Evolutionary conservation across 2,329 filamentous ascomycete species (phyloP).

Genomic region (Aspergillus persii): DNA sequence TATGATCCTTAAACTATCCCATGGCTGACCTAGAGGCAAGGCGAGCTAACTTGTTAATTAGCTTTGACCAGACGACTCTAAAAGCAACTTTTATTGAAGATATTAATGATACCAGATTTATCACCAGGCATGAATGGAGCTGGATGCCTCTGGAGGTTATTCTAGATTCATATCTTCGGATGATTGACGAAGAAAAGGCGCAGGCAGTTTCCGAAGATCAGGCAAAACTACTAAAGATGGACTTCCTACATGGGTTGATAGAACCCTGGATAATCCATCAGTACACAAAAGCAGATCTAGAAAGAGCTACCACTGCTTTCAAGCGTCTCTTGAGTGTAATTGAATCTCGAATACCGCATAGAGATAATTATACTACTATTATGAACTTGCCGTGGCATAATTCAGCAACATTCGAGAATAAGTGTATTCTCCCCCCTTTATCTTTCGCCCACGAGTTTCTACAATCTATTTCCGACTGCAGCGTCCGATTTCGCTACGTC

Average conservation of each 20-base stretch:
- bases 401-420: background rate
- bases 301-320: conserved; percentile 4
- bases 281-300: conserved; percentile 5
- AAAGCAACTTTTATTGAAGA: conserved; percentile 11
- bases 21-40: background rate
- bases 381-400: conserved; percentile 7
- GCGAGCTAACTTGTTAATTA: conserved; percentile 6
- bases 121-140: conserved; percentile 7
- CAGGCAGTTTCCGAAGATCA: conserved; percentile 1
- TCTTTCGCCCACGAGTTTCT: conserved; percentile 7
- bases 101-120: conserved; percentile 3
- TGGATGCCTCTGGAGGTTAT: conserved; percentile 14
- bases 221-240: conserved; percentile 4
- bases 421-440: background rate
- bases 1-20: background rate
- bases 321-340: conserved; percentile 6
- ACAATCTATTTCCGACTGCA: conserved; percentile 1
- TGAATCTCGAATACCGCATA: background rate
- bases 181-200: conserved; percentile 11
- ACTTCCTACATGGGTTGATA: background rate
- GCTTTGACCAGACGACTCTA: conserved; percentile 10
- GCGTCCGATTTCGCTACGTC: conserved; percentile 16
- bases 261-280: conserved; percentile 8
- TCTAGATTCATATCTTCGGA: conserved; percentile 12
- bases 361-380: background rate